A percentile compares a stretch with the other conserved stretches of the same genome.
These are phyloP conservation scores for Trametes cingulata DNA, from an alignment of 768 basidiomycete species.

Conservation along the genomic window DNA sequence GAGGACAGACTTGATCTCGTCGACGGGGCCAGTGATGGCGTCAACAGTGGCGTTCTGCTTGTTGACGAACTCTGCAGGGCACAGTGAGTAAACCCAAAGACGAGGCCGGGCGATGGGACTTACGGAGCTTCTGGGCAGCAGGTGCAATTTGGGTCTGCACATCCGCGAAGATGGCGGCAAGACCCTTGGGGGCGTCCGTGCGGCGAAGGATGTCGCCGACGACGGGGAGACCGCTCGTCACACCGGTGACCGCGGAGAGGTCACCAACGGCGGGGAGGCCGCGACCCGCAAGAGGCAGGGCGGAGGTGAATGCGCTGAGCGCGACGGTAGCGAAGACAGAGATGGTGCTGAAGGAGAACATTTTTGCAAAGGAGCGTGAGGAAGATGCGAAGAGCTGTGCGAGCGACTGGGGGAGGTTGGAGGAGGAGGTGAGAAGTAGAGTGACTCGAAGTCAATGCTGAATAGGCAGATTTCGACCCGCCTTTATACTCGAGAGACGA, in stretches of 20 bases:
- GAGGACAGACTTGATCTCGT: constrained; percentile 29
- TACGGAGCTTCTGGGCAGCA: constrained; percentile 29
- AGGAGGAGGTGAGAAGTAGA: background rate
- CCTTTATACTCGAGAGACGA: constrained; percentile 12
- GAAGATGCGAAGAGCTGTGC: constrained; percentile 20
- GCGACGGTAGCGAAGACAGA: constrained; percentile 29
- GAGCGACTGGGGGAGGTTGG: constrained; percentile 9
- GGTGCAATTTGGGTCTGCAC: constrained; percentile 19
- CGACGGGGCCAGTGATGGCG: constrained; percentile 25
- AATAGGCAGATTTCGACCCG: background rate
- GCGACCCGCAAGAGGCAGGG: constrained; percentile 16
- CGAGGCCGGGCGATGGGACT: constrained; percentile 6
- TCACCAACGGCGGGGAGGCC: background rate
- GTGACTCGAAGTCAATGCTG: constrained; percentile 24
- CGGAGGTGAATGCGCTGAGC: constrained; percentile 24
- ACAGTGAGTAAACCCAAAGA: background rate
- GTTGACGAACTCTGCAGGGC: constrained; percentile 28
- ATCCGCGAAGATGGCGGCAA: constrained; percentile 33
- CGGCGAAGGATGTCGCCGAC: constrained; percentile 19
- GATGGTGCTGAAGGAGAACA: constrained; percentile 39
- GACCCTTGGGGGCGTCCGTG: constrained; percentile 15
- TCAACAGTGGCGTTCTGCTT: constrained; percentile 28
- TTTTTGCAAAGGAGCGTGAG: constrained; percentile 37
- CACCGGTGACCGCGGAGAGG: background rate
- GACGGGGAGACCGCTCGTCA: constrained; percentile 4